These are phyloP conservation scores for Wickerhamomyces ciferrii DNA, from an alignment of 805 yeast species.

Conservation along the genomic window DNA sequence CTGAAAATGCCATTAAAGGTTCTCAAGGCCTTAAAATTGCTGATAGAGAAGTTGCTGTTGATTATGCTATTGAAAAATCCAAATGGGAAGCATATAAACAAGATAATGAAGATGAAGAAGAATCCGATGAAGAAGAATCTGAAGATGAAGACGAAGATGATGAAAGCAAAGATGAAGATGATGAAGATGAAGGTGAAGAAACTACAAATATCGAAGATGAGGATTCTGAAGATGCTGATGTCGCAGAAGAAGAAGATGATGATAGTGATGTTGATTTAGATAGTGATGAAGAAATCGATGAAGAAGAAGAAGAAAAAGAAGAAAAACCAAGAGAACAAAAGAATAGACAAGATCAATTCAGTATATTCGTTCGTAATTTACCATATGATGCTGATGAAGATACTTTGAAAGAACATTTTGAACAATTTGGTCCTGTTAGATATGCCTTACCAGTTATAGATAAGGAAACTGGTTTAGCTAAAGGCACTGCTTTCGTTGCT, in stretches of 20 bases:
- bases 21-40: conserved; percentile 72
- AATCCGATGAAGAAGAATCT: conserved; percentile 32
- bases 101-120: conserved; percentile 35
- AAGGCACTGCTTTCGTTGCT: conserved; percentile 94
- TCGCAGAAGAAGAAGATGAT: conserved; percentile 21
- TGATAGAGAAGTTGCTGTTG: conserved; percentile 91
- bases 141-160: conserved; percentile 34
- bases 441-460: conserved; percentile 94
- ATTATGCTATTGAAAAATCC: conserved; percentile 83
- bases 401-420: conserved; percentile 69
- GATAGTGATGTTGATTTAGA: conserved; percentile 24
- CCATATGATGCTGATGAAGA: conserved; percentile 94
- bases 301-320: conserved; percentile 26
- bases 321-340: conserved; percentile 30
- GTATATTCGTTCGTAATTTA: conserved; percentile 85
- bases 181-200: conserved; percentile 25
- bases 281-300: conserved; percentile 28
- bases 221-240: conserved; percentile 22
- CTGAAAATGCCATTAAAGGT: conserved; percentile 76
- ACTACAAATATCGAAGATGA: conserved; percentile 22
- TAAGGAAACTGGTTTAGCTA: conserved; percentile 77
- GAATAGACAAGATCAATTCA: conserved; percentile 63
- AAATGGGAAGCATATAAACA: conserved; percentile 67
- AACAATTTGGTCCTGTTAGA: conserved; percentile 77
- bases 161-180: conserved; percentile 26